Evolutionary conservation across 495 filamentous ascomycete species (phyloP).

Genomic region (Terfezia claveryi): DNA sequence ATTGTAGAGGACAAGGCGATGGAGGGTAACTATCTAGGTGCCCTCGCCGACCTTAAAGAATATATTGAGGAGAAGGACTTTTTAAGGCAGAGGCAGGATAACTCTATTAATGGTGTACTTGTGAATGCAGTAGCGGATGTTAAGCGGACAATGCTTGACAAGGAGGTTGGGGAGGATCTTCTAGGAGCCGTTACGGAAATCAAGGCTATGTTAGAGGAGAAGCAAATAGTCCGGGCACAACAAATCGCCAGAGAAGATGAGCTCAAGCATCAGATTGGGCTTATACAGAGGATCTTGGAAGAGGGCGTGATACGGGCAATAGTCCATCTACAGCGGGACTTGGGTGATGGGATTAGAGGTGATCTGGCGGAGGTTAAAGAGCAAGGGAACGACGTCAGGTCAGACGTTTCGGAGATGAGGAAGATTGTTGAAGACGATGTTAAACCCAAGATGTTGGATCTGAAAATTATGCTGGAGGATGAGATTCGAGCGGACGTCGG

Average conservation of each 20-base stretch:
- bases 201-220: neutral
- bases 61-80: neutral
- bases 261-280: neutral
- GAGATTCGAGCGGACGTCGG: constrained; percentile 16
- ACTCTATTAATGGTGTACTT: neutral
- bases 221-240: neutral
- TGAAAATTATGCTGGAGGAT: neutral
- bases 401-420: constrained; percentile 26
- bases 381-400: constrained; percentile 52
- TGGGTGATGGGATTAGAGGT: neutral
- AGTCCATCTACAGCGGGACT: neutral
- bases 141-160: neutral
- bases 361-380: constrained; percentile 57
- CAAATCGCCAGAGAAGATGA: neutral
- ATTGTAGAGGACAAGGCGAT: constrained; percentile 40
- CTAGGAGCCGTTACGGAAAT: neutral
- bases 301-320: neutral
- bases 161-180: neutral
- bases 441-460: neutral
- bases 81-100: neutral
- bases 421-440: constrained; percentile 6
- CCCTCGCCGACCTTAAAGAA: neutral
- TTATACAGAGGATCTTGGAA: neutral
- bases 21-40: neutral
- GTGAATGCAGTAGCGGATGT: neutral